Conservation (phyloP, 2,329 filamentous ascomycete genomes). For the Cordyceps cateniannulata region DNA sequence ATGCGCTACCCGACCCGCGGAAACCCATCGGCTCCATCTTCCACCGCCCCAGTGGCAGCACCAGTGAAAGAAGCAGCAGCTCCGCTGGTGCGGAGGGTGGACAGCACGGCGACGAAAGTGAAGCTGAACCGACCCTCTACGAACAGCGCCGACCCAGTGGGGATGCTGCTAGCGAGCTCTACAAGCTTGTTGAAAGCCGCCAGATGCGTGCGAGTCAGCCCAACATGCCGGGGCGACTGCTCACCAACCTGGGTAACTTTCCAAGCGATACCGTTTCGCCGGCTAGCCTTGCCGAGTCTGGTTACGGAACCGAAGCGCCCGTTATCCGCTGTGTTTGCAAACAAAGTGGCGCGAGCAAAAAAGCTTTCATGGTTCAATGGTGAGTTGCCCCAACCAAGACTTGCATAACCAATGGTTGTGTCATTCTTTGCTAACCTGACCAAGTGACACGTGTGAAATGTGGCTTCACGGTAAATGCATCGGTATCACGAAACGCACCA, state of each 20-base stretch:
- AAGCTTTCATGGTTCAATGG: conserved; percentile 58
- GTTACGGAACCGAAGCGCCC: conserved; percentile 34
- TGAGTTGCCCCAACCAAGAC: conserved; percentile 28
- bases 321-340: conserved; percentile 53
- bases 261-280: conserved; percentile 42
- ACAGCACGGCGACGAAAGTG: conserved; percentile 44
- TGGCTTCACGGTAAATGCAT: conserved; percentile 59
- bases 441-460: conserved; percentile 58
- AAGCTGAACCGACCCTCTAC: conserved; percentile 52
- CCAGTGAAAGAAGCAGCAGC: conserved; percentile 44
- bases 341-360: conserved; percentile 35
- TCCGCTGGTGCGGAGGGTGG: conserved; percentile 30
- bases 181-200: conserved; percentile 49
- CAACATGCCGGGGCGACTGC: conserved; percentile 29
- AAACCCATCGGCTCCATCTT: conserved; percentile 44
- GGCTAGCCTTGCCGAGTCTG: conserved; percentile 43
- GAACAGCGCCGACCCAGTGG: conserved; percentile 38
- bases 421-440: background rate
- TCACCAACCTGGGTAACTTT: conserved; percentile 27
- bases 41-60: conserved; percentile 39
- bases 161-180: conserved; percentile 54
- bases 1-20: conserved; percentile 48
- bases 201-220: conserved; percentile 34
- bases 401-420: background rate
- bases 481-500: conserved; percentile 49